Conservation (phyloP, 2,329 filamentous ascomycete genomes). For the Colletotrichum tabaci region DNA sequence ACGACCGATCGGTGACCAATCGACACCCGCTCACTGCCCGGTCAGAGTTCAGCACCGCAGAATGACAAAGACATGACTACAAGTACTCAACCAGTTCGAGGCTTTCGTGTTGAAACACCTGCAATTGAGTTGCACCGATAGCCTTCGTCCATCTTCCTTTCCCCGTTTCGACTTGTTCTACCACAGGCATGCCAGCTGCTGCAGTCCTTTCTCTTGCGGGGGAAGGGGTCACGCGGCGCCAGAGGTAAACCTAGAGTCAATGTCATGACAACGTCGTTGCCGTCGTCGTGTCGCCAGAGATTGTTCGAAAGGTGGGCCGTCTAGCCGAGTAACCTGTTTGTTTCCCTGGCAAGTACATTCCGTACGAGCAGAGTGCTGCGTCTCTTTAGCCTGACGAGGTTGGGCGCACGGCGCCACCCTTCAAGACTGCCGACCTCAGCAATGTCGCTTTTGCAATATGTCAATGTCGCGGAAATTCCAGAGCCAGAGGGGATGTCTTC, state of each 20-base stretch:
- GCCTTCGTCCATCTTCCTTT: conserved; percentile 26
- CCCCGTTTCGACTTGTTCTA: conserved; percentile 34
- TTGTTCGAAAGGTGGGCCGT: background rate
- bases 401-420: background rate
- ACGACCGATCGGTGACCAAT: too few relatives aligned
- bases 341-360: conserved; percentile 18
- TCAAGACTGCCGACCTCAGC: background rate
- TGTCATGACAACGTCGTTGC: conserved; percentile 20
- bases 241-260: conserved; percentile 29
- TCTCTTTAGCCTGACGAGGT: background rate
- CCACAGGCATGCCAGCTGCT: conserved; percentile 26
- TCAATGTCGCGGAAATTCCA: background rate
- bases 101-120: background rate
- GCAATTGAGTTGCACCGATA: conserved; percentile 24
- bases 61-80: conserved; percentile 29
- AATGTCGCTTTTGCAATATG: conserved; percentile 13
- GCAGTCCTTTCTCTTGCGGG: conserved; percentile 5
- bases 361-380: background rate
- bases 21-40: too few relatives aligned
- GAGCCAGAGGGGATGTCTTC: background rate
- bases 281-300: background rate
- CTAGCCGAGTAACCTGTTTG: conserved; percentile 9
- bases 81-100: background rate
- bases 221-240: conserved; percentile 14
- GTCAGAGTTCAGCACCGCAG: conserved; percentile 2